A percentile compares a stretch with the other conserved stretches of the same genome.
These are phyloP conservation scores for Deuterostichococcus epilithicus DNA, from an alignment of 139 green algal genomes.

Conservation along the genomic window DNA sequence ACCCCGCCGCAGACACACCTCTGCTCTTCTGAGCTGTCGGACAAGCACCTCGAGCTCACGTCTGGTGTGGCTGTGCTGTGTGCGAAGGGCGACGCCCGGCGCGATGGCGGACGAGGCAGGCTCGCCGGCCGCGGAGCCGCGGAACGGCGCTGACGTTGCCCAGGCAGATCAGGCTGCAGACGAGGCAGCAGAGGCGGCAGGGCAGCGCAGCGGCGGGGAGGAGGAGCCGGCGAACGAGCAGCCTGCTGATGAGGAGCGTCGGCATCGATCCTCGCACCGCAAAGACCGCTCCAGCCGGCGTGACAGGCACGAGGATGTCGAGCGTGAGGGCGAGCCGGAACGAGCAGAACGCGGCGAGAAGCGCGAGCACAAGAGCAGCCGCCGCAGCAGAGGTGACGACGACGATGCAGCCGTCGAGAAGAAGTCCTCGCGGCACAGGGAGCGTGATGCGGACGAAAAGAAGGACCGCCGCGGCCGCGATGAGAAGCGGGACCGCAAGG, in stretches of 20 bases:
- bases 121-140: no score
- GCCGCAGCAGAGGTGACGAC: constrained; percentile 5
- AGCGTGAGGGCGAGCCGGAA: neutral
- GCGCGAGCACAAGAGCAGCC: neutral
- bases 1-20: no score
- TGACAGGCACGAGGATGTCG: neutral
- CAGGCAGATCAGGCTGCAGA: neutral
- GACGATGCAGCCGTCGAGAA: neutral
- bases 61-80: no score
- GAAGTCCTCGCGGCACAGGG: neutral
- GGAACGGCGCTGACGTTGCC: no score
- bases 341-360: neutral
- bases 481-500: neutral
- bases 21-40: no score
- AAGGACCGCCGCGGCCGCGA: neutral
- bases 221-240: no score
- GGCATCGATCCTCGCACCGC: neutral
- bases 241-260: neutral
- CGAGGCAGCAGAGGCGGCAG: neutral
- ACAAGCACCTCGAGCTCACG: no score
- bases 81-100: no score
- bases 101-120: no score
- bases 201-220: no score
- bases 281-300: constrained; percentile 8
- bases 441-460: neutral